Evolutionary conservation across 1,139 yeast genomes (phyloP).

Genomic region (Suhomyces panamericanus): DNA sequence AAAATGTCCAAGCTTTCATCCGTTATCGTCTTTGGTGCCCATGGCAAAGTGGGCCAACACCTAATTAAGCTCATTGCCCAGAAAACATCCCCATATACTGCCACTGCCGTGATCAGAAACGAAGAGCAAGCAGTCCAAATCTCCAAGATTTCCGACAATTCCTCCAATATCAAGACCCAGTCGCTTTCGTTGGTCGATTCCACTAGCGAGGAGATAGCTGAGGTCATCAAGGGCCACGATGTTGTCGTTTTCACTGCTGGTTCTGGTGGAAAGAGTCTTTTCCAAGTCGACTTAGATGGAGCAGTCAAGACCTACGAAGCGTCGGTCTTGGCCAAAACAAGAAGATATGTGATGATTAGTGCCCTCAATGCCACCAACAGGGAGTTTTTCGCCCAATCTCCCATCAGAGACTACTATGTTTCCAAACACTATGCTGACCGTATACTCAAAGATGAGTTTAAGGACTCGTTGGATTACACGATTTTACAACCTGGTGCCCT

Average conservation of each 20-base stretch:
- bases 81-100: slow-evolving; percentile 26
- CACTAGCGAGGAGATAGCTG: slow-evolving; percentile 33
- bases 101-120: slow-evolving; percentile 55
- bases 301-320: slow-evolving; percentile 62
- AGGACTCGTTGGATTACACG: slow-evolving; percentile 45
- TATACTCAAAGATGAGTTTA: slow-evolving; percentile 37
- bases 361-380: slow-evolving; percentile 56
- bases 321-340: slow-evolving; percentile 43
- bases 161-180: slow-evolving; percentile 37
- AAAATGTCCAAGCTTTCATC: slow-evolving; percentile 8
- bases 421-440: slow-evolving; percentile 61
- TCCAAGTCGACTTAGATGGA: slow-evolving; percentile 62
- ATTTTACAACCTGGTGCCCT: slow-evolving; percentile 52
- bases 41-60: slow-evolving; percentile 57
- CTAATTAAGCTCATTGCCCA: slow-evolving; percentile 29
- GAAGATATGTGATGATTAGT: slow-evolving; percentile 55
- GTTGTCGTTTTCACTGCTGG: slow-evolving; percentile 67
- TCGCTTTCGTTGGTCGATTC: slow-evolving; percentile 40
- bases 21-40: slow-evolving; percentile 54
- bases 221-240: slow-evolving; percentile 47
- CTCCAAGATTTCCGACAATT: slow-evolving; percentile 25
- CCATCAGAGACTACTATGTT: slow-evolving; percentile 42
- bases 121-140: slow-evolving; percentile 42
- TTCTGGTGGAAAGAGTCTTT: slow-evolving; percentile 56
- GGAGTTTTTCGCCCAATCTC: slow-evolving; percentile 30